Base-by-base conservation (phyloP, 2,329 filamentous ascomycete genomes). In the Zasmidium cellare region DNA sequence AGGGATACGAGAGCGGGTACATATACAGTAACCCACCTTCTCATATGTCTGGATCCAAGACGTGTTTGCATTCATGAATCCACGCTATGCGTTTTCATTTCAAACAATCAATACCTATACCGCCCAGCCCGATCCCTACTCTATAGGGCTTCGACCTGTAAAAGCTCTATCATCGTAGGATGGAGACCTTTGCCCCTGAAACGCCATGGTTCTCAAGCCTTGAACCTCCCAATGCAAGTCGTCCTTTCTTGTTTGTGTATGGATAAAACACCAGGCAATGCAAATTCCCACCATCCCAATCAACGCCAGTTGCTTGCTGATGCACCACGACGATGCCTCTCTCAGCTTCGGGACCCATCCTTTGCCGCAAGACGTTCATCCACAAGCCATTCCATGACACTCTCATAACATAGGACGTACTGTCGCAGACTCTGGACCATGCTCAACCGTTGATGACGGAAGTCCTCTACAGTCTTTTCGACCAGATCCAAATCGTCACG, bases 401-500 rank as follows among this genome's bases (percentile, higher is more conserved):
- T 96, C 78, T 99, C 94, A 74, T 99, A 99, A 74, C 94, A 99
- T 31, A 99, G 84, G 51, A 97, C 93, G 76, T 89, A 97, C 73
- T 99, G 94, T 60, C 91, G 82, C 57, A 97, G 77, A 68, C 89
- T 97, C 75, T 97, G 94, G 46, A 99, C 93, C 92, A 97, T 99
- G 75, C 92, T 97, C 19, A 97, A 77, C 64, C 94, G 81, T 77
- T 99, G 94, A 50, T 83, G 80, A 56, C 94, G 82, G 74, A 99
- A 96, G 67, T 97, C 92, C 67, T 94, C 89, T 1, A 99, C 93
- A 0, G 92, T 94, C 71, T 86, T 87, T 61, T 90, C 87, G 49
- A 99, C 87, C 59, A 97, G 75, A 72, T 99, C 94, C 1, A 90
- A 71, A 23, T 84, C 82, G 48, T 90, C 85, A 60, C 88, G 82